phyloP scores from a whole-genome alignment of 2,329 filamentous ascomycete species.

The Exophiala sp. region DNA sequence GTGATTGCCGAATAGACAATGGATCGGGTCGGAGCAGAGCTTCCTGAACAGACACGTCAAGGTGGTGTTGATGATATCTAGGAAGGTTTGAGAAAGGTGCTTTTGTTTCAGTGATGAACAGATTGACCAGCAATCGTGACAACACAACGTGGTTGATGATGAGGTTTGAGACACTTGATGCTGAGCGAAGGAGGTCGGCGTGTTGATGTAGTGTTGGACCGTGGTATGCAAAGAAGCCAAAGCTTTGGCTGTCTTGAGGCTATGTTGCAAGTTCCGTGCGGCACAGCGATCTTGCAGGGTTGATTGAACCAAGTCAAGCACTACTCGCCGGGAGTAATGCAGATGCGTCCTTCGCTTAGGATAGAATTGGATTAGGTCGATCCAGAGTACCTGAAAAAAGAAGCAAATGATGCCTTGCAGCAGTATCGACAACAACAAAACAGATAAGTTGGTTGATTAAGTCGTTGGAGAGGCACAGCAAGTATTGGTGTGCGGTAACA shows the following conservation, averaged over 20 bases:
- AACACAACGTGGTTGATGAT: constrained; percentile 15
- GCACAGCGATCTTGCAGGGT: constrained; percentile 2
- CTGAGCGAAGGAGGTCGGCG: constrained; percentile 9
- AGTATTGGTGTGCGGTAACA: constrained; percentile 15
- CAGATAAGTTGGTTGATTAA: constrained; percentile 9
- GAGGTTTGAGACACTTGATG: constrained; percentile 7
- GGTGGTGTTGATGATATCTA: constrained; percentile 12
- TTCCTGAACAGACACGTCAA: constrained; percentile 24
- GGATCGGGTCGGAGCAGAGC: constrained; percentile 18
- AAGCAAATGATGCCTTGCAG: background rate
- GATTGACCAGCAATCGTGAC: constrained; percentile 28
- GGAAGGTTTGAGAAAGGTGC: constrained; percentile 25
- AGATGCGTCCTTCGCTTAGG: constrained; percentile 7
- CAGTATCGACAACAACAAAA: constrained; percentile 13
- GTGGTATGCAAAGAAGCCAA: background rate
- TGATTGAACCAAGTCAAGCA: constrained; percentile 1
- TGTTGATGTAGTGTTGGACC: background rate
- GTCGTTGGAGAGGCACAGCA: constrained; percentile 21
- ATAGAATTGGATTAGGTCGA: background rate
- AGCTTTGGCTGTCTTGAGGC: background rate
- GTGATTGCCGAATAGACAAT: constrained; percentile 9
- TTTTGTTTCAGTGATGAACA: constrained; percentile 9
- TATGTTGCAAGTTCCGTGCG: background rate
- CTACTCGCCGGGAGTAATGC: constrained; percentile 17
- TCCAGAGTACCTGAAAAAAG: background rate